Conservation (phyloP, 192 early-diverging fungal genomes). For the Umbelopsis sp. region DNA sequence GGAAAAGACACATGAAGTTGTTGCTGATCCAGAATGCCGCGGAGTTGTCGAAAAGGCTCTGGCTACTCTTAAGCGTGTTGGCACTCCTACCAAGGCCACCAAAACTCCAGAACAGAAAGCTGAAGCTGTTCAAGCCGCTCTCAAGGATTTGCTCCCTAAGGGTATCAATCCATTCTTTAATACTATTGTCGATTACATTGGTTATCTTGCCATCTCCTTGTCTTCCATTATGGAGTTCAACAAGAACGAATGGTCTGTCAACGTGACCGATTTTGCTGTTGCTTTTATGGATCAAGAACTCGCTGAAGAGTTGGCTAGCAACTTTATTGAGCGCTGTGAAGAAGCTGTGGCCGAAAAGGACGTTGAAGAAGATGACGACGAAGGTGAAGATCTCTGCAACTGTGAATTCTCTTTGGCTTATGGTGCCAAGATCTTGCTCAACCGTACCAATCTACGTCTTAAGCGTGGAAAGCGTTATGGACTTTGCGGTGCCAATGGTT, state of each 20-base stretch:
- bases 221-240: slow-evolving; percentile 62
- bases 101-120: slow-evolving; percentile 50
- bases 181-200: slow-evolving; percentile 61
- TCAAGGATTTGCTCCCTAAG: slow-evolving; percentile 54
- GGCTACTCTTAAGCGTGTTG: slow-evolving; percentile 67
- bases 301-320: slow-evolving; percentile 53
- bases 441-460: slow-evolving; percentile 63
- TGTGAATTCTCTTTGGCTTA: slow-evolving; percentile 85
- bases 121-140: slow-evolving; percentile 49
- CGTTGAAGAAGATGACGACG: slow-evolving; percentile 48
- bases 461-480: slow-evolving; percentile 82
- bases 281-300: slow-evolving; percentile 58
- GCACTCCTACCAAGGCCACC: slow-evolving; percentile 50
- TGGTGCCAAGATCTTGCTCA: slow-evolving; percentile 82
- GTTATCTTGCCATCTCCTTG: slow-evolving; percentile 61
- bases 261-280: slow-evolving; percentile 55
- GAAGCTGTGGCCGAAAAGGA: slow-evolving; percentile 44
- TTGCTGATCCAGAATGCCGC: slow-evolving; percentile 80
- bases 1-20: slow-evolving; percentile 74
- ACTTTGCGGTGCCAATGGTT: slow-evolving; percentile 82
- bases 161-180: slow-evolving; percentile 53
- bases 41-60: slow-evolving; percentile 64
- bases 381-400: slow-evolving; percentile 64
- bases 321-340: slow-evolving; percentile 46
- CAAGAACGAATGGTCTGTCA: slow-evolving; percentile 62